These are phyloP conservation scores for Arabidopsis suecica DNA, from an alignment of 345 rosid genomes.

Conservation along the genomic window DNA sequence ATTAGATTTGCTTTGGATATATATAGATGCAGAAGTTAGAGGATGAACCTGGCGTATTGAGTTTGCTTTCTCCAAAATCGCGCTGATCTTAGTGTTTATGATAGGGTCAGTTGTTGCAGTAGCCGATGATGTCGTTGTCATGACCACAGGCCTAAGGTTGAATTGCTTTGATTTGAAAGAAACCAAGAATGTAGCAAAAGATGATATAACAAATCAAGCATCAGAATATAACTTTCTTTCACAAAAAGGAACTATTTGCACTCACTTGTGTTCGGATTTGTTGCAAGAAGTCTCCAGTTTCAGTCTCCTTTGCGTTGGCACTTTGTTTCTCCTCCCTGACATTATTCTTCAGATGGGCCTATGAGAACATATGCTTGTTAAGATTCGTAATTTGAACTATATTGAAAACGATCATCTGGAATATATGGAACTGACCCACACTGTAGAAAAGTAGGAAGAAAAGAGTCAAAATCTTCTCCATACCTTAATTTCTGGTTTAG, in stretches of 20 bases:
- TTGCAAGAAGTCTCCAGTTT: slow-evolving; percentile 76
- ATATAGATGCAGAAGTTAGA: not conserved
- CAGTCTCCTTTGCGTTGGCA: slow-evolving; percentile 54
- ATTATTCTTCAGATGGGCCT: slow-evolving; percentile 56
- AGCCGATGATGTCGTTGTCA: slow-evolving; percentile 55
- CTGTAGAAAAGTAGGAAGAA: not conserved
- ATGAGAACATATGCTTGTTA: slow-evolving; percentile 35
- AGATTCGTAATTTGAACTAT: slow-evolving; percentile 22
- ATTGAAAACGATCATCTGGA: slow-evolving; percentile 16
- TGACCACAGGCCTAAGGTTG: slow-evolving; percentile 64
- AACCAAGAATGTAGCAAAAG: slow-evolving; percentile 17
- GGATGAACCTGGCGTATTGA: slow-evolving; percentile 88
- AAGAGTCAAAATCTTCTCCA: slow-evolving; percentile 5
- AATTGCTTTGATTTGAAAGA: slow-evolving; percentile 59
- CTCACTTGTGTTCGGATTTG: slow-evolving; percentile 91
- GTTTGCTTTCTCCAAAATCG: slow-evolving; percentile 88
- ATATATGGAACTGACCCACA: slow-evolving; percentile 27
- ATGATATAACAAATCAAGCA: slow-evolving; percentile 23
- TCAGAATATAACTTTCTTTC: slow-evolving; percentile 9
- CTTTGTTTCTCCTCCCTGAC: slow-evolving; percentile 50
- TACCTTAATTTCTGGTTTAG: slow-evolving; percentile 60
- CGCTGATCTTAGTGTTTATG: slow-evolving; percentile 68
- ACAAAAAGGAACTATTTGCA: slow-evolving; percentile 20
- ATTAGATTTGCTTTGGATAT: slow-evolving; percentile 11
- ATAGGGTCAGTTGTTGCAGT: slow-evolving; percentile 48